Conservation (phyloP, 169 alveolate species). For the Plasmodium coatneyi region DNA sequence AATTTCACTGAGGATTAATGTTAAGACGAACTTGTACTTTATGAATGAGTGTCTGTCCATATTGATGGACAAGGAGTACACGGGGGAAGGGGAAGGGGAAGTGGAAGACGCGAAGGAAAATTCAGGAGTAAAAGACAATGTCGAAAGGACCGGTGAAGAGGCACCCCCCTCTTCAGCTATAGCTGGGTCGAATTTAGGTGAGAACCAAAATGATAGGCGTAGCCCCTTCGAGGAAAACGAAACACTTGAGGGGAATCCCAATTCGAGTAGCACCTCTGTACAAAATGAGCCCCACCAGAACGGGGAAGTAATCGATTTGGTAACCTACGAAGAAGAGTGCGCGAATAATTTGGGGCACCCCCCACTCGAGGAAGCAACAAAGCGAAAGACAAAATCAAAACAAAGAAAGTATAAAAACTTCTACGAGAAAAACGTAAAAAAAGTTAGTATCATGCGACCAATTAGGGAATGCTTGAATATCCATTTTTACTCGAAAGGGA, state of each 20-base stretch:
- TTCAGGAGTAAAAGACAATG: neutral
- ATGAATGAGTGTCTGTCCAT: conserved; percentile 61
- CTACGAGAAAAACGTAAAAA: neutral
- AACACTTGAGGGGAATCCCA: neutral
- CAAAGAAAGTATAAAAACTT: neutral
- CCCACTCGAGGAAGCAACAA: neutral
- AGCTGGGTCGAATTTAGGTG: neutral
- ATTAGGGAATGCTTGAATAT: neutral
- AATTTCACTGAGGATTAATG: conserved; percentile 53
- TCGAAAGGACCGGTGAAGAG: neutral
- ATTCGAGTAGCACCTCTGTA: neutral
- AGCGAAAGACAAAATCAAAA: neutral
- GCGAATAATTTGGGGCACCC: neutral
- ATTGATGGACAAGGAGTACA: neutral
- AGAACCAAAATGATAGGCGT: neutral
- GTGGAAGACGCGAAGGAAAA: neutral
- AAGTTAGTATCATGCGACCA: neutral
- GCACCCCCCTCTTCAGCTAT: neutral
- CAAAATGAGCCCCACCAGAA: neutral
- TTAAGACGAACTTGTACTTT: conserved; percentile 62
- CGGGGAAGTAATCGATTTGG: neutral
- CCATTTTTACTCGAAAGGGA: neutral
- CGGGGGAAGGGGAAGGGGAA: neutral
- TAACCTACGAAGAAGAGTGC: neutral
- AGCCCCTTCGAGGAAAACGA: neutral